A percentile compares a stretch with the other conserved stretches of the same genome.
Conservation (phyloP, 1,284 basidiomycete genomes). For the Albatrellus sp. region DNA sequence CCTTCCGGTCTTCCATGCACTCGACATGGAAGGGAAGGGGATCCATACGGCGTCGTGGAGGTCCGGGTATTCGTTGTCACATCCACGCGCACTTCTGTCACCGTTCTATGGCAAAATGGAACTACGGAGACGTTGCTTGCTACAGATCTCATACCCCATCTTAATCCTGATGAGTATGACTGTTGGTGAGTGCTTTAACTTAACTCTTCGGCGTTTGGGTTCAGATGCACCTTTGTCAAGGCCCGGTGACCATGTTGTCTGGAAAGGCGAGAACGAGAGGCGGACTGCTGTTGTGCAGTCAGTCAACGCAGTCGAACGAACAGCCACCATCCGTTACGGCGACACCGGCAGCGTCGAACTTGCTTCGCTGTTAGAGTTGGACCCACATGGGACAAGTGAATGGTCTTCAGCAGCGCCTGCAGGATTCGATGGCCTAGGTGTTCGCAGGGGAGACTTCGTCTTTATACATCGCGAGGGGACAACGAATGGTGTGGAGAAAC, state of each 20-base stretch:
- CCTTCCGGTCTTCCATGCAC: constrained; percentile 34
- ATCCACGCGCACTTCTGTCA: constrained; percentile 57
- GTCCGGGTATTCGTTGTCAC: constrained; percentile 53
- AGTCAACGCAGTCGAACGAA: constrained; percentile 63
- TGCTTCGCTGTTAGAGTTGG: constrained; percentile 79
- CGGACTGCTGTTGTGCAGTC: constrained; percentile 70
- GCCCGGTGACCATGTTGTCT: constrained; percentile 88
- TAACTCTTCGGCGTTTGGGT: constrained; percentile 2
- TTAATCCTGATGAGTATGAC: constrained; percentile 77
- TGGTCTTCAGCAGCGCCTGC: constrained; percentile 26
- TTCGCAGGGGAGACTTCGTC: constrained; percentile 75
- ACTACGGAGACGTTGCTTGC: constrained; percentile 45
- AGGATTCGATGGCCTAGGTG: constrained; percentile 54
- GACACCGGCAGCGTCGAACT: constrained; percentile 47
- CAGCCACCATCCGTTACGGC: constrained; percentile 48
- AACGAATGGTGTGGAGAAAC: constrained; percentile 55
- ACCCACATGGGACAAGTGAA: constrained; percentile 63
- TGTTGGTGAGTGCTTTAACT: constrained; percentile 48
- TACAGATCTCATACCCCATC: constrained; percentile 65
- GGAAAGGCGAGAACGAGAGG: constrained; percentile 62
- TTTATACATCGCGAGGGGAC: constrained; percentile 58
- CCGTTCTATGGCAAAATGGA: constrained; percentile 88
- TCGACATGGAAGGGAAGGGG: constrained; percentile 38
- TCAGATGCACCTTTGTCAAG: constrained; percentile 22
- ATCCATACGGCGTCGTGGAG: constrained; percentile 29